Conservation (phyloP, 306 rosid genomes). For the Parietaria judaica region DNA sequence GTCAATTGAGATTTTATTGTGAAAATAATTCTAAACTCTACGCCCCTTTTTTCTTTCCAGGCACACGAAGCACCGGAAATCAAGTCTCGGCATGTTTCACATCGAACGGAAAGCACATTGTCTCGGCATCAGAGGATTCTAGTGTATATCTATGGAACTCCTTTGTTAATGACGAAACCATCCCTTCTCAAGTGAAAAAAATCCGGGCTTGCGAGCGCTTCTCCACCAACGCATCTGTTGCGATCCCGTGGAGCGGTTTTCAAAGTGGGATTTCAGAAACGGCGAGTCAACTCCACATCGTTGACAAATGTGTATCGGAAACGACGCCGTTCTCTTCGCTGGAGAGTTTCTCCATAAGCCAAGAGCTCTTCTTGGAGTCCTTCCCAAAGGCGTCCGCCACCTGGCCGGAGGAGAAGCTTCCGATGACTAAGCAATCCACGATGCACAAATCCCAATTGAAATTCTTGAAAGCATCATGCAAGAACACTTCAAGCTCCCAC, state of each 20-base stretch:
- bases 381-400: conserved; percentile 89
- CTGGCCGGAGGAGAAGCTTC: conserved; percentile 98
- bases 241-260: conserved; percentile 79
- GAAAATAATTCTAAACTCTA: conserved; percentile 13
- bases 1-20: background rate
- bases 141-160: conserved; percentile 78
- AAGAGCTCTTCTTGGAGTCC: conserved; percentile 59
- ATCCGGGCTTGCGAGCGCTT: conserved; percentile 65
- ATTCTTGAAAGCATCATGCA: conserved; percentile 74
- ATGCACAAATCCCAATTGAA: conserved; percentile 64
- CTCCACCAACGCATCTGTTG: conserved; percentile 53
- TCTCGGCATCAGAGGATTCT: conserved; percentile 84
- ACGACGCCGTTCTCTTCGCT: conserved; percentile 33
- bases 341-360: conserved; percentile 52
- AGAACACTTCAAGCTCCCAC: conserved; percentile 53
- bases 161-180: conserved; percentile 34
- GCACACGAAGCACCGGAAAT: conserved; percentile 46
- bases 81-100: conserved; percentile 63
- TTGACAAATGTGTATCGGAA: conserved; percentile 31
- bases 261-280: conserved; percentile 31
- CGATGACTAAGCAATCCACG: conserved; percentile 33
- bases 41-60: conserved; percentile 33
- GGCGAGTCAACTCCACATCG: conserved; percentile 27
- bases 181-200: conserved; percentile 40
- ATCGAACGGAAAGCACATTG: conserved; percentile 83